Evolutionary conservation across 441 rosid species (phyloP).

Genomic region (Pelargonium citronellum): DNA sequence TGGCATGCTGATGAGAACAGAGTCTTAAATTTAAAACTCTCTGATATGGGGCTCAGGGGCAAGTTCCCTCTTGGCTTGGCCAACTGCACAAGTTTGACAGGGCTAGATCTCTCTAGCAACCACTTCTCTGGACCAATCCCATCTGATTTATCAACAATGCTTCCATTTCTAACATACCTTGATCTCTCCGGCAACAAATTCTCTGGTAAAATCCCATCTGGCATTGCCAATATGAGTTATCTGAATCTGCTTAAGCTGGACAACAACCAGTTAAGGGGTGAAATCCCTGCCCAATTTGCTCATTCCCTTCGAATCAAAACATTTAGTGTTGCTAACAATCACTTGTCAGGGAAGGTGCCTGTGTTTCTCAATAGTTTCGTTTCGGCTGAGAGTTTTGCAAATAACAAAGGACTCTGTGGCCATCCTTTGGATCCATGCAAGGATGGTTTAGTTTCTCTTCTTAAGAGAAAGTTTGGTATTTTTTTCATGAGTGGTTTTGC

Average conservation of each 20-base stretch:
- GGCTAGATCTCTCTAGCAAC: conserved; percentile 30
- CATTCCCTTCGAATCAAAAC: conserved; percentile 11
- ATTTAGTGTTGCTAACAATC: conserved; percentile 37
- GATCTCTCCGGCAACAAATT: conserved; percentile 33
- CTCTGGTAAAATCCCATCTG: conserved; percentile 31
- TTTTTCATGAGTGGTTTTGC: conserved; percentile 20
- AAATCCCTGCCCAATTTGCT: conserved; percentile 26
- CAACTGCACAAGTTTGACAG: conserved; percentile 24
- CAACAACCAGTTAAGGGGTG: conserved; percentile 31
- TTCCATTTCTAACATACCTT: conserved; percentile 15
- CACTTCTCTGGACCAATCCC: conserved; percentile 34
- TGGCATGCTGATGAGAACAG: conserved; percentile 23
- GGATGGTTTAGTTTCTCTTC: not conserved
- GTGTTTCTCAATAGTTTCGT: not conserved
- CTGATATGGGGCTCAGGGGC: conserved; percentile 31
- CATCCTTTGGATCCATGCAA: conserved; percentile 11
- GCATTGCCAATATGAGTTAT: conserved; percentile 8
- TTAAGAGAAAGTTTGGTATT: not conserved
- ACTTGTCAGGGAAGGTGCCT: conserved; percentile 35
- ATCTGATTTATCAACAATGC: conserved; percentile 2
- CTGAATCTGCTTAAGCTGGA: conserved; percentile 28
- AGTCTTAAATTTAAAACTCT: conserved; percentile 26
- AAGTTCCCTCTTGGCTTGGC: conserved; percentile 34
- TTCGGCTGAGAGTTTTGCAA: conserved; percentile 7
- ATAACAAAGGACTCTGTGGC: conserved; percentile 32